Base-by-base conservation (phyloP, 257 asterid species). In the Thymus mandschuricus region DNA sequence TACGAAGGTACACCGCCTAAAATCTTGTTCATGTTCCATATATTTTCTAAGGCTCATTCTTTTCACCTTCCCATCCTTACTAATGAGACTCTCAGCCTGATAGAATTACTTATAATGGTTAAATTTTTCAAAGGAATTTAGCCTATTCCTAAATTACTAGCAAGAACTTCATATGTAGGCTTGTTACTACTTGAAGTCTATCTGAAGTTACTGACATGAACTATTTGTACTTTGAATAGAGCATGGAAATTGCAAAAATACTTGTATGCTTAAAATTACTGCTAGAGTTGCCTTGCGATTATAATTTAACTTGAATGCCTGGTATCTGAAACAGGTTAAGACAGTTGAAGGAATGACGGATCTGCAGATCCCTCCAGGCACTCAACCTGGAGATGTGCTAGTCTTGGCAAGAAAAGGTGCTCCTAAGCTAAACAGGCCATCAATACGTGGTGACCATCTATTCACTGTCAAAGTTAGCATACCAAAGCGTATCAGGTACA, bases 371-470 rank as follows among this genome's bases (percentile, higher is more conserved):
- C 96, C 99, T 80, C 96, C 98, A 30, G 97, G 98, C 38, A 95
- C 97, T 76, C 99, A 95, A 85, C 99, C 99, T 74, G 98, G 97
- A 52, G 98, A 92, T 78, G 94, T 89, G 79, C 96, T 95, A 66
- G 98, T 95, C 82, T 81, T 95, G 88, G 91, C 98, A 68, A 89
- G 88, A 66, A 89, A 92, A 88, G 99, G 99, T 80, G 98, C 91
- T 51, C 98, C 99, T 30, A 95, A 87, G 79, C 84, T 95, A 52
- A 92, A 95, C 79, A 83, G 92, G 81, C 98, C 98, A 52, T 88
- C 97, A 48, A 92, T 92, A 78, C 97, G 99, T 33, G 98, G 99
- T 33, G 99, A 95, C 74, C 99, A 95, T 86, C 76, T 95, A 72
- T 95, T 95, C 84, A 82, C 91, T 3, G 85, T 95, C 38, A 88